Conservation (phyloP, 495 filamentous ascomycete species). For the Penicillium simplicissimum region DNA sequence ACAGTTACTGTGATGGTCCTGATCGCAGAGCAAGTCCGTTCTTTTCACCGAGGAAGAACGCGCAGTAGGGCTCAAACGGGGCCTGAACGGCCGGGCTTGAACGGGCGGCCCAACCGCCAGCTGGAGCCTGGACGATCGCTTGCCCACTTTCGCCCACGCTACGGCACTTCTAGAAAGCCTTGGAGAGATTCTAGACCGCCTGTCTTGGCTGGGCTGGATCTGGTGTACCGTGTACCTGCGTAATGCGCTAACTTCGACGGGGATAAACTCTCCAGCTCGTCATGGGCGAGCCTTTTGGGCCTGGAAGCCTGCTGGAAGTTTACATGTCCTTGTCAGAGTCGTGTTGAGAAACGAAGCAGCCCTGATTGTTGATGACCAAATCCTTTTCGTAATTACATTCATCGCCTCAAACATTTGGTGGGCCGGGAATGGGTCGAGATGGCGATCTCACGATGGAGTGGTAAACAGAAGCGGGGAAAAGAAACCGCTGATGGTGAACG, state of each 20-base stretch:
- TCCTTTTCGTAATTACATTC: not conserved
- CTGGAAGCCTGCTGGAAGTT: not conserved
- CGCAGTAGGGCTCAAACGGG: not conserved
- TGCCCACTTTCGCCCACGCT: not conserved
- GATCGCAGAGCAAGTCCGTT: not conserved
- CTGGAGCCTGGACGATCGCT: not conserved
- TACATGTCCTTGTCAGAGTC: not conserved
- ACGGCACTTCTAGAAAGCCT: conserved; percentile 17
- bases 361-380: not conserved
- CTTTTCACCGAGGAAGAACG: conserved; percentile 4
- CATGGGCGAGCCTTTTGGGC: not conserved
- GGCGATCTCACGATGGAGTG: not conserved
- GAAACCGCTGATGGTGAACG: not conserved
- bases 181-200: conserved; percentile 23
- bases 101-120: not conserved
- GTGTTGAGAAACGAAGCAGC: not conserved
- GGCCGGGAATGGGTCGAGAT: not conserved
- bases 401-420: not conserved
- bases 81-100: not conserved
- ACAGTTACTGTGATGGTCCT: not conserved
- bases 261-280: not conserved
- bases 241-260: not conserved
- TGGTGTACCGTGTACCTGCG: conserved; percentile 30
- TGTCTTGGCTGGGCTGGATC: not conserved
- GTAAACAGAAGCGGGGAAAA: not conserved